Base-by-base conservation (phyloP, 305 asterid genomes). In the Caryopteris hybrid region DNA sequence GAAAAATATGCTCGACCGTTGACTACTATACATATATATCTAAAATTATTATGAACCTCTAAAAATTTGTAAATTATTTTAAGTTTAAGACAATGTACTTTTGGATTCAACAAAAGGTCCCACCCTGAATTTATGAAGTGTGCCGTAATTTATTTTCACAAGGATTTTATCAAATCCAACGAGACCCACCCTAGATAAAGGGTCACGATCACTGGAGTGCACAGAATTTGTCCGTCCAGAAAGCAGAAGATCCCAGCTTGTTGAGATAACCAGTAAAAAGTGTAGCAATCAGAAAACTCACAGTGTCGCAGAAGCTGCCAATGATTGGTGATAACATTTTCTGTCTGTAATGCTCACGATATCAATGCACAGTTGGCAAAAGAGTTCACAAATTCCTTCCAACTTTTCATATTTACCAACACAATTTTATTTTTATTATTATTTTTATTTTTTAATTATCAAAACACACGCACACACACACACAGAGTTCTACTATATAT, bases 261-360 rank as follows among this genome's bases (percentile, higher is more conserved):
- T 22, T 14, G 47, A 14, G 45, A 17, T 29, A 54, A 34, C 29
- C 29, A 13, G 50, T 46, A 29, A 64, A 70, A 56, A 11, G 47
- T 33, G 61, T 47, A 63, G 71, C 61, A 25, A 43, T 48, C 74
- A 74, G 33, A 25, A 46, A 29, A 52, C 38, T 58, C 18, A 74
- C 70, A 14, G 57, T 53, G 70, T 64, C 71, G 75, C 72, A 71
- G 43, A 82, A 76, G 65, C 66, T 2, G 74, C 78, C 82, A 80
- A 70, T 77, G 74, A 83, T 79, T 69, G 63, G 66, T 52, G 38
- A 69, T 64, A 16, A 13, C 66, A 31, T 27, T 51, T 70, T 61
- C 22, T 41, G 76, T 59, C 73, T 17, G 47, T 57, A 55, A 53
- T 57, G n/a, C 56, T 56, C 76, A 52, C 70, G 67, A 61, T 68